A percentile compares a stretch with the other conserved stretches of the same genome.
phyloP scores from a whole-genome alignment of 345 rosid genomes.

The Arabidopsis suecica region DNA sequence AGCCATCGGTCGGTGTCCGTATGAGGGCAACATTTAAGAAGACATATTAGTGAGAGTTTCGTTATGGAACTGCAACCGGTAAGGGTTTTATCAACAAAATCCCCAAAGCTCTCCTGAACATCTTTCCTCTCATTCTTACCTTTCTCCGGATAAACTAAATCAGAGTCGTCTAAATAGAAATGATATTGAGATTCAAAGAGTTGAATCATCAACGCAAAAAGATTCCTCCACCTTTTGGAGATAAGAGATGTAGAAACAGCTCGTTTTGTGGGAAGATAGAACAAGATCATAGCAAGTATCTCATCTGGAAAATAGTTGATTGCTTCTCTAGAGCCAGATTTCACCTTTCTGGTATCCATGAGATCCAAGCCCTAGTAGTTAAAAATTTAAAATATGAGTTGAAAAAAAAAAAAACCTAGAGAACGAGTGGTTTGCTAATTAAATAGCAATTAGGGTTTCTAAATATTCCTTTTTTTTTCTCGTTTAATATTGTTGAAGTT shows the following conservation, averaged over 20 bases:
- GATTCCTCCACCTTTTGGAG: constrained; percentile 12
- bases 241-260: constrained; percentile 1
- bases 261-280: constrained; percentile 2
- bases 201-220: constrained; percentile 12
- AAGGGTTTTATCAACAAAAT: too few species aligned
- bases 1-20: too few species aligned
- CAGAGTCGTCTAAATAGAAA: not conserved
- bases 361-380: constrained; percentile 7
- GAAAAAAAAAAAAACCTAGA: not conserved
- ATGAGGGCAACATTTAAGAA: too few species aligned
- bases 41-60: too few species aligned
- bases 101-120: too few species aligned
- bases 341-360: not conserved
- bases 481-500: too few species aligned
- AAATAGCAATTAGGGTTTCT: not conserved
- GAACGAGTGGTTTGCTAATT: not conserved
- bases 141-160: not conserved
- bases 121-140: too few species aligned
- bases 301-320: constrained; percentile 4
- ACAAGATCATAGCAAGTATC: constrained; percentile 8
- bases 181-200: constrained; percentile 9
- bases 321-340: not conserved
- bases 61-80: too few species aligned
- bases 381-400: not conserved
- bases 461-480: not conserved